A percentile compares a stretch with the other conserved stretches of the same genome.
Conservation (phyloP, 805 yeast species). For the Teunomyces tritomae region DNA sequence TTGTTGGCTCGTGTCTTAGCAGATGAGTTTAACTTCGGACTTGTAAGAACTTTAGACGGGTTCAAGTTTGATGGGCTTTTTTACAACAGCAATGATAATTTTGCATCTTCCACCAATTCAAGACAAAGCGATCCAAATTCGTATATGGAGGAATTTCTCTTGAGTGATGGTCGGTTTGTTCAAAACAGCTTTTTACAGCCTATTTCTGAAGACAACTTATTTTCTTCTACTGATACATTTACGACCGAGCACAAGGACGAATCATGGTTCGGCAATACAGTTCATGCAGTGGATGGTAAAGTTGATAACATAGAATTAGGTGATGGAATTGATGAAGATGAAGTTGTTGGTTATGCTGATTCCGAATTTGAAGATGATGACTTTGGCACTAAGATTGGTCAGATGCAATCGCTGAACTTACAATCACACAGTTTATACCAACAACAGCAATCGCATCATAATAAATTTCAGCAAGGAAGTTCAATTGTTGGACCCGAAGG, state of each 20-base stretch:
- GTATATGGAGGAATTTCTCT: slow-evolving; percentile 32
- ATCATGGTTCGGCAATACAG: slow-evolving; percentile 17
- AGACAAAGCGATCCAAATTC: slow-evolving; percentile 20
- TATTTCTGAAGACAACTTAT: slow-evolving; percentile 31
- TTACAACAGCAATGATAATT: slow-evolving; percentile 23
- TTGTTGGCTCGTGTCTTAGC: slow-evolving; percentile 52
- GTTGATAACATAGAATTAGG: slow-evolving; percentile 18
- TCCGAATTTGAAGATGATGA: slow-evolving; percentile 34
- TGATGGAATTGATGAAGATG: slow-evolving; percentile 22
- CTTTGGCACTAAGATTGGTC: slow-evolving; percentile 12
- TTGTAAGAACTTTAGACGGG: slow-evolving; percentile 44
- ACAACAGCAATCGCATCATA: slow-evolving; percentile 20
- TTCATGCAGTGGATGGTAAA: slow-evolving; percentile 12
- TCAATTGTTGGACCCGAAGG: slow-evolving; percentile 16
- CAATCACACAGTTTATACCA: slow-evolving; percentile 16
- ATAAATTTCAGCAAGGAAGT: slow-evolving; percentile 13
- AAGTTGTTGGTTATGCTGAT: slow-evolving; percentile 22
- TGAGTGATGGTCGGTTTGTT: slow-evolving; percentile 40
- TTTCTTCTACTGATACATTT: slow-evolving; percentile 9
- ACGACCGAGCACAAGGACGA: slow-evolving; percentile 22
- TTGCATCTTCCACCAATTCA: slow-evolving; percentile 17
- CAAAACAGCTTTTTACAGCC: slow-evolving; percentile 40
- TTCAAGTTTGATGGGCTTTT: slow-evolving; percentile 41
- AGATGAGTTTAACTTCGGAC: slow-evolving; percentile 52
- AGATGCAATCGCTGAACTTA: slow-evolving; percentile 6